These are phyloP conservation scores for Rachicladosporium sp. DNA, from an alignment of 2,329 filamentous ascomycete species.

Conservation along the genomic window DNA sequence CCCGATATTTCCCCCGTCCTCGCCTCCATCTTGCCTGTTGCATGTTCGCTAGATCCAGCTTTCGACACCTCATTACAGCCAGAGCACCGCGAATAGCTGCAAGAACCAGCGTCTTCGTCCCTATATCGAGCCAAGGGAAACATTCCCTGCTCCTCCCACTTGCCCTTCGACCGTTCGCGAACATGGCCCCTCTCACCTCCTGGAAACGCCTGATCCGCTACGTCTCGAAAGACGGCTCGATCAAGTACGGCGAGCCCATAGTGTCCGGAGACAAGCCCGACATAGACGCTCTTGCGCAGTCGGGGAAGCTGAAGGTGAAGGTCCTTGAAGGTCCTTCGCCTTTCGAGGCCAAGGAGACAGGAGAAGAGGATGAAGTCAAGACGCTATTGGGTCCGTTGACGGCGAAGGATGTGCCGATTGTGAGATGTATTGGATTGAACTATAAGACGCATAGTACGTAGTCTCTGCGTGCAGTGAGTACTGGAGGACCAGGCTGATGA, in stretches of 20 bases:
- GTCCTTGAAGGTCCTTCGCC: constrained; percentile 37
- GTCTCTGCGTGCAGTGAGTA: not conserved
- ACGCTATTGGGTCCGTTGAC: constrained; percentile 42
- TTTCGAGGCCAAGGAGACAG: constrained; percentile 37
- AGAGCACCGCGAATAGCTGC: no score
- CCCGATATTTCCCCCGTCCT: no score
- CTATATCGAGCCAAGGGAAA: no score
- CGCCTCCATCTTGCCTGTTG: no score
- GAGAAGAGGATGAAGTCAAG: constrained; percentile 43
- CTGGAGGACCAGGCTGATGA: no score
- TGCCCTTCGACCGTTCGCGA: no score
- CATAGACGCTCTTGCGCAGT: constrained; percentile 20
- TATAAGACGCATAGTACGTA: constrained; percentile 42
- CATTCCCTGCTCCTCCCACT: no score
- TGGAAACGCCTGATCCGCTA: constrained; percentile 59
- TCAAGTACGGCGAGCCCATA: constrained; percentile 64
- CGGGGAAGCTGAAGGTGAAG: constrained; percentile 39
- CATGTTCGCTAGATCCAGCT: no score
- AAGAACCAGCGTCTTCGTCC: no score
- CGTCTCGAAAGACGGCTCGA: constrained; percentile 50
- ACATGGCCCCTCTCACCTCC: constrained; percentile 8
- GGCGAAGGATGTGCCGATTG: constrained; percentile 39
- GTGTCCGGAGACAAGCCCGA: constrained; percentile 19
- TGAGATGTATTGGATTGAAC: constrained; percentile 49
- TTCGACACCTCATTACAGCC: no score